Conservation (phyloP, 1,139 yeast genomes). For the Geotrichum reessii region DNA sequence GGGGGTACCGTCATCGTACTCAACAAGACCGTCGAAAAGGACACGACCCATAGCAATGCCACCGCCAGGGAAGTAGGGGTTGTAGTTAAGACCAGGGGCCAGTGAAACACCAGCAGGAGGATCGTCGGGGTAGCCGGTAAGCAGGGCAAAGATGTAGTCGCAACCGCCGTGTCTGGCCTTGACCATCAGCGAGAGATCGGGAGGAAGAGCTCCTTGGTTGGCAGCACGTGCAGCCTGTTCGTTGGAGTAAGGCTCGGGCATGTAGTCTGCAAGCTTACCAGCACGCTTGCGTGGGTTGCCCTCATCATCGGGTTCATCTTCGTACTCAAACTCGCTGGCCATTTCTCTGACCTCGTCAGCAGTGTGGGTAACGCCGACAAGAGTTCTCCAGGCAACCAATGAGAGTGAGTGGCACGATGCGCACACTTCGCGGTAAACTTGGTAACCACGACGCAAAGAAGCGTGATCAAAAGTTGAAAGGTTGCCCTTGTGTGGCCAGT, state of each 20-base stretch:
- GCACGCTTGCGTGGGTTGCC: slow-evolving; percentile 98
- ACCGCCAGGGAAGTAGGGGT: slow-evolving; percentile 99
- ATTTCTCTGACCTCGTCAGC: slow-evolving; percentile 83
- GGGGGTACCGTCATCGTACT: slow-evolving; percentile 97
- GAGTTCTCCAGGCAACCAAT: slow-evolving; percentile 96
- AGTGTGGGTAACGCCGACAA: slow-evolving; percentile 95
- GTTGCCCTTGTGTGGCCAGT: slow-evolving; percentile 90
- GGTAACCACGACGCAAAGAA: slow-evolving; percentile 97
- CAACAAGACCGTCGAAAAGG: slow-evolving; percentile 92
- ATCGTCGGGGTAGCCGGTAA: slow-evolving; percentile 98
- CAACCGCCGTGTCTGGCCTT: slow-evolving; percentile 98
- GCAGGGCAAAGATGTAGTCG: slow-evolving; percentile 87
- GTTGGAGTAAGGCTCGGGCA: slow-evolving; percentile 92
- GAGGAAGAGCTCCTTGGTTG: slow-evolving; percentile 98
- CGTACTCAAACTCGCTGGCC: slow-evolving; percentile 96
- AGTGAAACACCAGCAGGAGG: slow-evolving; percentile 94
- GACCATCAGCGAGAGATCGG: slow-evolving; percentile 92
- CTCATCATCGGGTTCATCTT: slow-evolving; percentile 98
- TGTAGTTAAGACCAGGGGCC: slow-evolving; percentile 92
- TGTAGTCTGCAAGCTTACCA: slow-evolving; percentile 92
- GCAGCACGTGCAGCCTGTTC: slow-evolving; percentile 99
- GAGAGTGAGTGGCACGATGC: slow-evolving; percentile 97
- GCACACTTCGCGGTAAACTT: slow-evolving; percentile 97
- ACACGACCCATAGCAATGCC: slow-evolving; percentile 99
- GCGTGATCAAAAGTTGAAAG: slow-evolving; percentile 91